Evolutionary conservation across 2,329 filamentous ascomycete genomes (phyloP).

Genomic region (Fusarium redolens): DNA sequence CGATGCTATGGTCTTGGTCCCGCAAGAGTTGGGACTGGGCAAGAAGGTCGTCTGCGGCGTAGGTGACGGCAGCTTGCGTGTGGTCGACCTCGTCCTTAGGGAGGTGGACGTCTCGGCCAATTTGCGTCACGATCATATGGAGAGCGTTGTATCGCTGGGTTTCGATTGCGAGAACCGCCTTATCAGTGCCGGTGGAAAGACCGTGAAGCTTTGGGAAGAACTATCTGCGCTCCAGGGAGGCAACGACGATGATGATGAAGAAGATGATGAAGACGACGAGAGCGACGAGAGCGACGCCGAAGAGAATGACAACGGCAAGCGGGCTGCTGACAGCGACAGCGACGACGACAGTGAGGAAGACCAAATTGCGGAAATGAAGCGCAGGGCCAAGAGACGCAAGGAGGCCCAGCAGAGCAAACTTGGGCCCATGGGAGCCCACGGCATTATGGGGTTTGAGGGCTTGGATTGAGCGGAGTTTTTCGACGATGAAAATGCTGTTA

Average conservation of each 20-base stretch:
- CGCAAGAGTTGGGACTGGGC: constrained; percentile 74
- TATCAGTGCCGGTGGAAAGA: constrained; percentile 87
- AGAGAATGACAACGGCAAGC: constrained; percentile 57
- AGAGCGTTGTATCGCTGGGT: constrained; percentile 82
- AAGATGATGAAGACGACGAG: constrained; percentile 60
- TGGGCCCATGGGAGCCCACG: constrained; percentile 63
- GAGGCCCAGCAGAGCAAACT: constrained; percentile 56
- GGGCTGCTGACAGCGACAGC: constrained; percentile 61
- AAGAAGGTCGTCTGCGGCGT: constrained; percentile 84
- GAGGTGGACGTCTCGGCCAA: constrained; percentile 74
- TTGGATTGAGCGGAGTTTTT: constrained; percentile 51
- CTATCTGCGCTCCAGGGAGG: constrained; percentile 65
- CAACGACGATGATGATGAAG: constrained; percentile 48
- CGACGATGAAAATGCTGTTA: constrained; percentile 14
- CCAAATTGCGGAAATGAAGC: constrained; percentile 55
- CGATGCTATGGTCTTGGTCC: constrained; percentile 80
- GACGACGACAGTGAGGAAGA: constrained; percentile 56
- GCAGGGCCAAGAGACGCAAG: constrained; percentile 58
- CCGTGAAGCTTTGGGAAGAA: constrained; percentile 94
- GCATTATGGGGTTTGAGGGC: constrained; percentile 62
- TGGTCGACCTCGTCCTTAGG: constrained; percentile 80
- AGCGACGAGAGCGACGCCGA: constrained; percentile 60
- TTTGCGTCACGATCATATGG: constrained; percentile 82
- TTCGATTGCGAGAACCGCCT: constrained; percentile 89
- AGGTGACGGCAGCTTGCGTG: constrained; percentile 81